Base-by-base conservation (phyloP, 192 early-diverging fungal genomes). In the Rhizophagus clarus region DNA sequence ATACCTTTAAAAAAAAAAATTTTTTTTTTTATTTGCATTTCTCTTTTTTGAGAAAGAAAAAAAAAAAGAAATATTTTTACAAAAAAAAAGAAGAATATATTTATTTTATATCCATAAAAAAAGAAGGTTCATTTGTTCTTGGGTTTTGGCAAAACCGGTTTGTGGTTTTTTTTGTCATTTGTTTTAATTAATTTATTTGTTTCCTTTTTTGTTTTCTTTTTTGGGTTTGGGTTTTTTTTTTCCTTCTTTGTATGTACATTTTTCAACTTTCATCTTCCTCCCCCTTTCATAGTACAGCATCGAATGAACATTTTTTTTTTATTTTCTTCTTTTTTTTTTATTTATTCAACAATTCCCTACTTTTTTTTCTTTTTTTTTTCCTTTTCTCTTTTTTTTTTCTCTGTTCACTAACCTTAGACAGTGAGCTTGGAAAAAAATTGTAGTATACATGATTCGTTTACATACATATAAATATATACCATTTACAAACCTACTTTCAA, bases 1-100 rank as follows among this genome's bases (percentile, higher is more conserved):
- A 22, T 77, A 79, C 31, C 49, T 79, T 40, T 68, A 79, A 51
- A 71, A 61, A 79, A 34, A 45, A 68, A 37, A 61, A 63, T 42
- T 42, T 42, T 42, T 42, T 37, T 20, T 14, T 31, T 32, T 75
- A 34, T 69, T 61, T 42, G 14, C 24, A 26, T 62, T 24, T 17
- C 31, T 69, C 51, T 32, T 42, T 69, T 67, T 42, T 68, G 66
- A 29, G 49, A 34, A 74, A 74, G 32, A 34, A 74, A 56, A 31
- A 61, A 61, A 74, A 68, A 32, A 29, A 68, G 34, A 68, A 68
- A 68, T 32, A 42, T 42, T 42, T 42, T 31, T 17, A 29, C 10
- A 49, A 56, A 51, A 74, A 74, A 74, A 51, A 51, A 73, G 24
- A 73, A 73, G n/a, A 61, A 60, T 24, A 42, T 61, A 32, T 40